Evolutionary conservation across 2,329 filamentous ascomycete genomes (phyloP).

Genomic region (Fusarium sp.): DNA sequence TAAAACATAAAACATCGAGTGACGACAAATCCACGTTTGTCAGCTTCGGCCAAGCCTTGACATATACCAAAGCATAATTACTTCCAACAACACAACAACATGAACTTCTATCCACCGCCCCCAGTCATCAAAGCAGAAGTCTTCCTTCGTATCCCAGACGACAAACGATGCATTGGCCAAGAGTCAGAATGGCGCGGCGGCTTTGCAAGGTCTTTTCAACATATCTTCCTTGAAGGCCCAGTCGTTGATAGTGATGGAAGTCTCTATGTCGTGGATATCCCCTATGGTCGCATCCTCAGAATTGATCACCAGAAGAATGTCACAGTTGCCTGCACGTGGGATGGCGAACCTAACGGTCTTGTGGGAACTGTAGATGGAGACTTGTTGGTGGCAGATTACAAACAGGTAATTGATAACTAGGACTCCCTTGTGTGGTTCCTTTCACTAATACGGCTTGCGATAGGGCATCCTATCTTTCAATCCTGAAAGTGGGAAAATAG

Average conservation of each 20-base stretch:
- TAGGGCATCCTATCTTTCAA: constrained; percentile 58
- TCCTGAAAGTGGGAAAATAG: constrained; percentile 49
- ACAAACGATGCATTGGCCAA: constrained; percentile 52
- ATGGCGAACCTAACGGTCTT: constrained; percentile 60
- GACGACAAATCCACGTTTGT: too few species aligned
- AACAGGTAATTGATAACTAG: constrained; percentile 52
- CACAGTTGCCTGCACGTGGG: constrained; percentile 54
- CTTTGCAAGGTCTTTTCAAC: constrained; percentile 53
- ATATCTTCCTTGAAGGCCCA: constrained; percentile 60
- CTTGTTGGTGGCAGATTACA: constrained; percentile 59
- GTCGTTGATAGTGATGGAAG: constrained; percentile 52
- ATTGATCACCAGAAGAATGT: constrained; percentile 52
- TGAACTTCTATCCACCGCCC: constrained; percentile 57
- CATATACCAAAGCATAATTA: too few species aligned
- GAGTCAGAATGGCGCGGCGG: constrained; percentile 59
- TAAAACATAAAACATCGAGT: too few species aligned
- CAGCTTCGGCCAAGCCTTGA: too few species aligned
- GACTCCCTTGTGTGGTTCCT: too few species aligned
- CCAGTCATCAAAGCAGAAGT: constrained; percentile 54
- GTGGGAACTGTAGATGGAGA: constrained; percentile 53
- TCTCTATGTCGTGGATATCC: constrained; percentile 58
- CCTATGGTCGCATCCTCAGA: constrained; percentile 58
- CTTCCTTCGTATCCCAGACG: constrained; percentile 55
- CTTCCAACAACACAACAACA: constrained; percentile 12
- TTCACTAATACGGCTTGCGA: fast-evolving